Base-by-base conservation (phyloP, 2,329 filamentous ascomycete species). In the Chalaropsis ovoidea region DNA sequence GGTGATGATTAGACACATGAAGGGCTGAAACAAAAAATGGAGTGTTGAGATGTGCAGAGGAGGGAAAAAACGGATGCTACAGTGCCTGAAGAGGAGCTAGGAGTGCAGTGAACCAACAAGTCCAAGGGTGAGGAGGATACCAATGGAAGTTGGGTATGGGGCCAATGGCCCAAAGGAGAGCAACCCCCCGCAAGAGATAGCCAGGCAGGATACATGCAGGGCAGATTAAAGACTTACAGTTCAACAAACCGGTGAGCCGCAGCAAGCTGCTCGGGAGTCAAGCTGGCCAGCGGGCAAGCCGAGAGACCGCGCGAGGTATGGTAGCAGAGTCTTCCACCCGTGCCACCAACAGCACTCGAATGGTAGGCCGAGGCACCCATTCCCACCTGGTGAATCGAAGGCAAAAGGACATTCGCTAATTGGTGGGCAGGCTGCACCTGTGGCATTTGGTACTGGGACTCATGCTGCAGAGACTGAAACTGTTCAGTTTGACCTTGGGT, bases 401-500 rank as follows among this genome's bases (percentile, higher is more conserved):
- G 52, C 17, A 64, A 27, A 22, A 64, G 22, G 41, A 35, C 63
- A 60, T 45, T 54, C 11, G 52, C 24, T 35, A 35, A 13, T 27
- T 58, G 52, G 52, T 58, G 24, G 17, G 42, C 13, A 62, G 31
- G 19, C 1, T 31, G 10, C 17, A 43, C n/a, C 22, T 56, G 22
- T 17, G 62, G 71, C 70, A 62, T 73, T 73, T 35, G 75, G 17
- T 35, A 58, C 73, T 2, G 75, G 73, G 70, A 77, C 79, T 27
- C 82, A 73, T 52, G 76, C 75, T 62, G 72, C 70, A 1, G 80
- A 79, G 1, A 82, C 75, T n/a, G 75, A 75, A 17, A 58, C 27
- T 31, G 27, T 15, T 8, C 27, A n/a, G 4, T n/a, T 3, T 58
- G 52, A 27, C 52, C 27, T 5, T 58, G 52, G 27, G 11, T 52